Conservation (phyloP, 176 grass and related monocot genomes). For the Musa itinerans region DNA sequence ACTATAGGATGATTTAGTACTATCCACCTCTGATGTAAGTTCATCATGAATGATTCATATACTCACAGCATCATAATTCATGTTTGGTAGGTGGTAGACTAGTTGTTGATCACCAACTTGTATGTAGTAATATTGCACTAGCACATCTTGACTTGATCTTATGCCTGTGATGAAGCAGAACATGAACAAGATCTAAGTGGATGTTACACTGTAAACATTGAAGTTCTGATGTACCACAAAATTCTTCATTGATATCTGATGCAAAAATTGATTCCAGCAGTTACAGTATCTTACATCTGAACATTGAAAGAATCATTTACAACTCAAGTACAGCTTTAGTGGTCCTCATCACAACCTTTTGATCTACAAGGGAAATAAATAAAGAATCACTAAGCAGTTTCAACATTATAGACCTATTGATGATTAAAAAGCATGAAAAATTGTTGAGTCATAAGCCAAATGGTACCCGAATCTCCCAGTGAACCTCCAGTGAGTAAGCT, state of each 20-base stretch:
- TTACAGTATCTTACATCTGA: background rate
- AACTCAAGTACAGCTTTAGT: background rate
- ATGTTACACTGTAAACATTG: too few relatives aligned
- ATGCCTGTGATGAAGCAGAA: too few relatives aligned
- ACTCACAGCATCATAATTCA: too few relatives aligned
- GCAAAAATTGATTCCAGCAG: background rate
- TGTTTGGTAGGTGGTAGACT: too few relatives aligned
- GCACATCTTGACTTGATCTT: too few relatives aligned
- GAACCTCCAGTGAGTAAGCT: background rate
- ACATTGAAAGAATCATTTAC: background rate
- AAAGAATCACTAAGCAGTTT: background rate
- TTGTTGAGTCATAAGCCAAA: background rate
- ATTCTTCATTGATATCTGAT: background rate
- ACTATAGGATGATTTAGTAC: too few relatives aligned
- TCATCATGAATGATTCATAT: too few relatives aligned
- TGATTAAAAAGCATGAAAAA: background rate
- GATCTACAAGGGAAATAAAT: background rate
- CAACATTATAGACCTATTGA: background rate
- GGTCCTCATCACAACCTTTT: background rate
- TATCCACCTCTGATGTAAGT: too few relatives aligned
- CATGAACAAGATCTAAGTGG: too few relatives aligned
- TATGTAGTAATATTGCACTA: too few relatives aligned
- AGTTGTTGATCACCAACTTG: too few relatives aligned
- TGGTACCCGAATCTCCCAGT: background rate
- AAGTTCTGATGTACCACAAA: too few relatives aligned